Percentiles rank a stretch among this genome's conserved stretches.
Evolutionary conservation across 2,329 filamentous ascomycete species (phyloP).

Genomic region (Exophiala oligosperma): DNA sequence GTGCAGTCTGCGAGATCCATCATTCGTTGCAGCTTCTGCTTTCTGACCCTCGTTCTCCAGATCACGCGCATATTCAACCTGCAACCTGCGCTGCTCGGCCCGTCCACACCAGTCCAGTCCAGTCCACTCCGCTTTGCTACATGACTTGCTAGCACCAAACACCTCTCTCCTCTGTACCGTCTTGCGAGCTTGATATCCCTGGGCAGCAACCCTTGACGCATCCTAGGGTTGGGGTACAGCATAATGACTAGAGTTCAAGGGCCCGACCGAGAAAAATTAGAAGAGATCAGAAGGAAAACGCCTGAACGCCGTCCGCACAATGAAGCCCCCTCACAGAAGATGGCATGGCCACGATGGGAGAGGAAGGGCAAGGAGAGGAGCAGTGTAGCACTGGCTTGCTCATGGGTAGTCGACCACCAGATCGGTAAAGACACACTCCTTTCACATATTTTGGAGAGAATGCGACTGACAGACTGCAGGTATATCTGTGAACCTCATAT

Average conservation of each 20-base stretch:
- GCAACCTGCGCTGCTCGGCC: constrained; percentile 22
- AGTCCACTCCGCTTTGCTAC: background rate
- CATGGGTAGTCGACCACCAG: constrained; percentile 32
- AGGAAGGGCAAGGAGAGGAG: constrained; percentile 29
- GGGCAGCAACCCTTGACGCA: background rate
- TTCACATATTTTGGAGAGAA: background rate
- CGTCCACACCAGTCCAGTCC: background rate
- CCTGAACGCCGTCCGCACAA: constrained; percentile 22
- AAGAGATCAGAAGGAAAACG: background rate
- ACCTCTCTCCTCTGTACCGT: background rate
- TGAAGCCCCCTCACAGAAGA: constrained; percentile 30
- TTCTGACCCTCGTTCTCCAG: background rate
- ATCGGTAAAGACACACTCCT: constrained; percentile 22
- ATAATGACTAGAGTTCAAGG: constrained; percentile 9
- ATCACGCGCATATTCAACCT: constrained; percentile 3
- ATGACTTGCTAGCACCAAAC: background rate
- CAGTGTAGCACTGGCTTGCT: constrained; percentile 26
- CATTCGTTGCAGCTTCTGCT: constrained; percentile 18
- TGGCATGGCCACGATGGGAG: constrained; percentile 29
- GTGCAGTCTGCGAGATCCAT: constrained; percentile 19
- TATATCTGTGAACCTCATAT: constrained; percentile 80
- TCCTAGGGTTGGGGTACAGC: background rate
- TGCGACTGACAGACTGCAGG: constrained; percentile 50
- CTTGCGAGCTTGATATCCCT: constrained; percentile 4
- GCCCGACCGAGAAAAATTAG: constrained; percentile 24